Evolutionary conservation across 2,329 filamentous ascomycete species (phyloP).

Genomic region (Pseudogymnoascus sp.): DNA sequence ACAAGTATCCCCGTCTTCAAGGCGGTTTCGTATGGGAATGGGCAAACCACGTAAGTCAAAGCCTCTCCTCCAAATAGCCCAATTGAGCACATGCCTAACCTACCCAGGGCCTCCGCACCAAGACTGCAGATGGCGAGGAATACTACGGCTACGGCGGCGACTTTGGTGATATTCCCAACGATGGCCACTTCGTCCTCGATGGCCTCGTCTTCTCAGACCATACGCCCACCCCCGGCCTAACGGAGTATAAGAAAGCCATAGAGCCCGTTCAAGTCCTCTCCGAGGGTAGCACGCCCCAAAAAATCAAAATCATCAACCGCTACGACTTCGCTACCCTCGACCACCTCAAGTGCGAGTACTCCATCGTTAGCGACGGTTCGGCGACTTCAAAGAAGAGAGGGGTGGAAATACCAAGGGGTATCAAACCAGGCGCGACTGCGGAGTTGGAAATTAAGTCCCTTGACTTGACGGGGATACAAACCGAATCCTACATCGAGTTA

Average conservation of each 20-base stretch:
- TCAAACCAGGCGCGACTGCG: conserved; percentile 30
- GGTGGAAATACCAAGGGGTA: conserved; percentile 36
- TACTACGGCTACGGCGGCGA: conserved; percentile 39
- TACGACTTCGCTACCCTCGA: conserved; percentile 47
- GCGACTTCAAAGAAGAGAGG: conserved; percentile 29
- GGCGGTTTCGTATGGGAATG: conserved; percentile 45
- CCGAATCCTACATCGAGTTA: conserved; percentile 38
- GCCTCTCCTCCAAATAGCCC: neutral
- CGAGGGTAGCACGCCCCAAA: conserved; percentile 7
- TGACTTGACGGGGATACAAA: conserved; percentile 9
- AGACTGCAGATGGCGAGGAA: conserved; percentile 24
- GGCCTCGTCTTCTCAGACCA: conserved; percentile 34
- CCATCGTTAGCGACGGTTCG: conserved; percentile 33
- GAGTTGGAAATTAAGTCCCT: conserved; percentile 16
- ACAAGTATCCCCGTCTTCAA: conserved; percentile 42
- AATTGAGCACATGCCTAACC: conserved; percentile 1
- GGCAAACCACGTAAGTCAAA: conserved; percentile 31
- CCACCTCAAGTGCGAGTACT: conserved; percentile 39
- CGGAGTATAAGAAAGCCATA: conserved; percentile 34
- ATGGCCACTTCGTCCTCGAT: conserved; percentile 37
- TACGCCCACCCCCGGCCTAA: conserved; percentile 33
- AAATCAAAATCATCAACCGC: conserved; percentile 30
- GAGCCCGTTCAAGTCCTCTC: conserved; percentile 30
- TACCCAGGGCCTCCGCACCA: conserved; percentile 30
- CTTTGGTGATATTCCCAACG: conserved; percentile 37